Base-by-base conservation (phyloP, 2,329 filamentous ascomycete genomes). In the Penicillium sp. region DNA sequence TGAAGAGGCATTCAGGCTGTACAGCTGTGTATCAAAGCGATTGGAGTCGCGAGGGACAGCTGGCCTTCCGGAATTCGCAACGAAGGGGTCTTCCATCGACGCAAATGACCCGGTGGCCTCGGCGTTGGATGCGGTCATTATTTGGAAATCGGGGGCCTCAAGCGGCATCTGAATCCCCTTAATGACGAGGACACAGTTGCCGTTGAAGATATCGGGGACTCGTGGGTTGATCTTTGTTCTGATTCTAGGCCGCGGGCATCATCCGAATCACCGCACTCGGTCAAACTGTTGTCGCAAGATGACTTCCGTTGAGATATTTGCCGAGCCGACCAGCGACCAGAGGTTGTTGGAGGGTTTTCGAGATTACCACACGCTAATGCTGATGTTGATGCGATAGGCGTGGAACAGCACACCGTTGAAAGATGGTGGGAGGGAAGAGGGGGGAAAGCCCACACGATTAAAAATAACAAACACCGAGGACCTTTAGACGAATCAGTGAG, bases 21-120 rank as follows among this genome's bases (percentile, higher is more conserved):
- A 93, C 29, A 90, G 79, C 51, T 93, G 87, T 49, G 86, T 85
- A 74, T 96, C 91, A 72, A 96, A 96, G 62, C 92, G 88, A 64
- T 93, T 85, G 49, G 81, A 62, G 57, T 76, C 74, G 49, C 70
- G 72, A 49, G 73, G 81, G 33, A 73, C 73, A 27, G 78, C 69
- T 44, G 63, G 66, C 41, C 76, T 77, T 25, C 79, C 73, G 6
- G 79, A 74, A 63, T 67, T 77, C 58, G 80, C 76, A 58, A 86
- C 74, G 68, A 89, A 88, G 44, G 86, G 86, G 63, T 89, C 86
- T 68, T 81, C 71, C 64, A 68, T 65, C 36, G 67, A 58, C 23
- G 66, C 58, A 25, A 64, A 59, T 58, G 61, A 58, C 52, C 41
- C 61, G 52, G 57, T 61, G 49, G 56, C 61, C 54, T 64, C 59